Percentiles rank a stretch among this genome's conserved stretches.
These are phyloP conservation scores for Endotrypanum monterogeii DNA, from an alignment of 208 protist species.

Conservation along the genomic window DNA sequence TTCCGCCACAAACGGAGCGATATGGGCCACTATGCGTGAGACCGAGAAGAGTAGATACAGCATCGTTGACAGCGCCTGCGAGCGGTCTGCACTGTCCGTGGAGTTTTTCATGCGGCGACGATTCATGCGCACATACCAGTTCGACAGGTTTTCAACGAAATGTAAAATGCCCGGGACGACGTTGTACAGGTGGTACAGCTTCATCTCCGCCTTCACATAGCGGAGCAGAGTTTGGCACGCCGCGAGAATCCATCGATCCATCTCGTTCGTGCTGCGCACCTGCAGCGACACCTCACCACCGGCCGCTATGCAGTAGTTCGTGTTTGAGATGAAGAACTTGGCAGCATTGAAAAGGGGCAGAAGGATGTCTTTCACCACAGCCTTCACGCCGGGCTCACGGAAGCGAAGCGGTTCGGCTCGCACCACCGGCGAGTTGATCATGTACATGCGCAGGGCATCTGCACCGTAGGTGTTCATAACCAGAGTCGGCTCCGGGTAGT, in stretches of 20 bases:
- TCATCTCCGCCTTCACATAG: conserved; percentile 97
- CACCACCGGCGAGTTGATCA: conserved; percentile 99
- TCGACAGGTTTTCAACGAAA: conserved; percentile 98
- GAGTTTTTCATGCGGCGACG: conserved; percentile 94
- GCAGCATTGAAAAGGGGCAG: conserved; percentile 98
- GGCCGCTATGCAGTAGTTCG: conserved; percentile 65
- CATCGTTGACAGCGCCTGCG: conserved; percentile 90
- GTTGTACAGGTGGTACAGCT: conserved; percentile 98
- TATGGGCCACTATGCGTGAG: conserved; percentile 95
- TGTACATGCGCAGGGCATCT: conserved; percentile 99
- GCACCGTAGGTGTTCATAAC: conserved; percentile 97
- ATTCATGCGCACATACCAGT: conserved; percentile 99
- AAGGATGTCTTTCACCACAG: conserved; percentile 98
- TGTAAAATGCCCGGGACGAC: conserved; percentile 97
- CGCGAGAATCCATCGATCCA: conserved; percentile 99
- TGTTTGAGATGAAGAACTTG: conserved; percentile 98
- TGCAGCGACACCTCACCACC: conserved; percentile 57
- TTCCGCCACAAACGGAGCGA: conserved; percentile 99
- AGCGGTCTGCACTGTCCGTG: conserved; percentile 72
- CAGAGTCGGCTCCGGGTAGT: conserved; percentile 98
- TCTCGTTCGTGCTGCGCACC: conserved; percentile 92
- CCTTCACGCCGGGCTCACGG: conserved; percentile 93
- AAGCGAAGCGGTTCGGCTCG: conserved; percentile 97
- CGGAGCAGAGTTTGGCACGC: conserved; percentile 92
- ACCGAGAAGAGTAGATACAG: conserved; percentile 93